phyloP scores from a whole-genome alignment of 2,329 filamentous ascomycete species.

The Aplosporella prunicola region DNA sequence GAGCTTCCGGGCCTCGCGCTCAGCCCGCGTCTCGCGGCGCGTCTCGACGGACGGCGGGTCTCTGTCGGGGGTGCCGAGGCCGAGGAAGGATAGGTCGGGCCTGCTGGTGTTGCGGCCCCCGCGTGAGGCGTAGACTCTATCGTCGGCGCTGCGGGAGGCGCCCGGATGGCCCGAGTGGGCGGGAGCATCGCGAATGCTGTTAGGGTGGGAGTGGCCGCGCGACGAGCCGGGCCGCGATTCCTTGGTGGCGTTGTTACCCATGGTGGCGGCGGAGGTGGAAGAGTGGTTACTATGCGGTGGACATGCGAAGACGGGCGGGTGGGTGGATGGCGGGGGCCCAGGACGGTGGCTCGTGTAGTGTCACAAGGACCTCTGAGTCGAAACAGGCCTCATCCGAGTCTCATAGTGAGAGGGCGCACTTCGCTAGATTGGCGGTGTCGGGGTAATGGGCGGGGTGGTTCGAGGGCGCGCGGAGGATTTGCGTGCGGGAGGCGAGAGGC shows the following conservation, averaged over 20 bases:
- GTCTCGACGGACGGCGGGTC: slow-evolving; percentile 44
- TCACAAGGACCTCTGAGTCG: slow-evolving; percentile 10
- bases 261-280: slow-evolving; percentile 13
- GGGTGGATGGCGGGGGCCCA: not conserved
- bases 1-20: slow-evolving; percentile 75
- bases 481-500: no score
- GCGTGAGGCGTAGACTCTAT: slow-evolving; percentile 27
- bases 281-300: not conserved
- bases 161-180: slow-evolving; percentile 15
- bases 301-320: not conserved
- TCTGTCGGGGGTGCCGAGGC: slow-evolving; percentile 42
- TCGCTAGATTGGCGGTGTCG: no score
- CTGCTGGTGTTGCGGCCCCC: slow-evolving; percentile 45
- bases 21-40: slow-evolving; percentile 80
- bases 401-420: no score
- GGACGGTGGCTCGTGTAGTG: slow-evolving; percentile 8
- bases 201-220: slow-evolving; percentile 25
- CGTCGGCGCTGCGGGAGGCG: slow-evolving; percentile 17
- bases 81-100: slow-evolving; percentile 51
- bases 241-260: slow-evolving; percentile 43
- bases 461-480: no score
- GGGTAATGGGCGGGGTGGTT: no score
- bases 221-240: slow-evolving; percentile 31
- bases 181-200: slow-evolving; percentile 23
- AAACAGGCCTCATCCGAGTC: no score